Conservation (phyloP, 345 rosid species). For the Eucalyptus lansdowneana region DNA sequence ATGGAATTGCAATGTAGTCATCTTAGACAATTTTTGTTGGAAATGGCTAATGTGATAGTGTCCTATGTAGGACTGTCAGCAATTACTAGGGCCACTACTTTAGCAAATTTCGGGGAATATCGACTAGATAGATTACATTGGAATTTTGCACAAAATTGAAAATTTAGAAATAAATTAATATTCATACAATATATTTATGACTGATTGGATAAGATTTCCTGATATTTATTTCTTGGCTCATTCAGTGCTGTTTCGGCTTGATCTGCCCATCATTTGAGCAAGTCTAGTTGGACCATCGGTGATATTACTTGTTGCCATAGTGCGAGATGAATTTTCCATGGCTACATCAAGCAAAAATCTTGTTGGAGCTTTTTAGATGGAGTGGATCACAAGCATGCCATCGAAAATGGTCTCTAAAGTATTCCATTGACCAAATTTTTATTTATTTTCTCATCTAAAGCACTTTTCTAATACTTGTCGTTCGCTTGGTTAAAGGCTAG, state of each 20-base stretch:
- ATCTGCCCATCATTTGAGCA: not conserved
- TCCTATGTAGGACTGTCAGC: not conserved
- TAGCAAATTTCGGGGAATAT: not conserved
- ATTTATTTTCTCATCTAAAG: too few species aligned
- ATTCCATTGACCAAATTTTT: too few species aligned
- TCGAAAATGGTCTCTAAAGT: too few species aligned
- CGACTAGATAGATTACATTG: not conserved
- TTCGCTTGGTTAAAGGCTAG: too few species aligned
- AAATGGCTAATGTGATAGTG: not conserved
- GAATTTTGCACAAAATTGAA: not conserved
- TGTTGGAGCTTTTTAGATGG: too few species aligned
- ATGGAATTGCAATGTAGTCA: not conserved
- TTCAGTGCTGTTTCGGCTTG: not conserved
- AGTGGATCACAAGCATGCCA: too few species aligned
- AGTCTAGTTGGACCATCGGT: too few species aligned
- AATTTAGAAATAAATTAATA: not conserved
- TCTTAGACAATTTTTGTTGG: accelerated
- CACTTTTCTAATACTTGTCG: too few species aligned
- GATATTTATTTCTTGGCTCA: not conserved
- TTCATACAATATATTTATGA: accelerated
- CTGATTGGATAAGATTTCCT: not conserved
- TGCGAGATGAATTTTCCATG: too few species aligned
- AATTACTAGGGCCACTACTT: not conserved
- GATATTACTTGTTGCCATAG: too few species aligned
- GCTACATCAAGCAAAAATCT: too few species aligned